Evolutionary conservation across 306 rosid species (phyloP).

Genomic region (Calophaca sinica): DNA sequence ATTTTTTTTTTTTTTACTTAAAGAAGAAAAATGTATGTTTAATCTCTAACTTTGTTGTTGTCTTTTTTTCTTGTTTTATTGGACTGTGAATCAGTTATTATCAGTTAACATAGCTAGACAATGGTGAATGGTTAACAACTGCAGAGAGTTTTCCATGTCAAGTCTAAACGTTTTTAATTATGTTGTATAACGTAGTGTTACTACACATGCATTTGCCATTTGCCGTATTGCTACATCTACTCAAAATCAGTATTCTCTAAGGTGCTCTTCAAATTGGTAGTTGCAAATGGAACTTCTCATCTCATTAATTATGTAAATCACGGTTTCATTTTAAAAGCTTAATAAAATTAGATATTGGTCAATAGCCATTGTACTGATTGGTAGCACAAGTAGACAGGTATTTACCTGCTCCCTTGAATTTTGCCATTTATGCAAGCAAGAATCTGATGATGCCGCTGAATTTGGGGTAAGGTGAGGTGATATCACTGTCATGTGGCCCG

Average conservation of each 20-base stretch:
- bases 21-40: slow-evolving; percentile 40
- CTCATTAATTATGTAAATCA: neutral
- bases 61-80: neutral
- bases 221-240: neutral
- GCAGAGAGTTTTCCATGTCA: slow-evolving; percentile 16
- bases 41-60: slow-evolving; percentile 22
- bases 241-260: neutral
- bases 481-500: slow-evolving; percentile 39
- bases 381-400: neutral
- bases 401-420: slow-evolving; percentile 44
- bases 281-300: neutral
- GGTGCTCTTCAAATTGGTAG: too few species aligned
- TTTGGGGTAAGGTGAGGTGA: slow-evolving; percentile 45
- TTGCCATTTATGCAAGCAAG: slow-evolving; percentile 41
- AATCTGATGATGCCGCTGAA: slow-evolving; percentile 38
- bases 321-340: neutral
- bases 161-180: neutral
- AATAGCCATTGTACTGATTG: neutral
- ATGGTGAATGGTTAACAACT: slow-evolving; percentile 42
- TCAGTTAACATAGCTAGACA: slow-evolving; percentile 5
- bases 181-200: neutral
- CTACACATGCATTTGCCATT: slow-evolving; percentile 24
- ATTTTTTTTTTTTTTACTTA: slow-evolving; percentile 33
- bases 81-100: slow-evolving; percentile 36
- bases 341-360: neutral